phyloP scores from a whole-genome alignment of 2,329 filamentous ascomycete genomes.

The Stagonosporopsis rhizophila region DNA sequence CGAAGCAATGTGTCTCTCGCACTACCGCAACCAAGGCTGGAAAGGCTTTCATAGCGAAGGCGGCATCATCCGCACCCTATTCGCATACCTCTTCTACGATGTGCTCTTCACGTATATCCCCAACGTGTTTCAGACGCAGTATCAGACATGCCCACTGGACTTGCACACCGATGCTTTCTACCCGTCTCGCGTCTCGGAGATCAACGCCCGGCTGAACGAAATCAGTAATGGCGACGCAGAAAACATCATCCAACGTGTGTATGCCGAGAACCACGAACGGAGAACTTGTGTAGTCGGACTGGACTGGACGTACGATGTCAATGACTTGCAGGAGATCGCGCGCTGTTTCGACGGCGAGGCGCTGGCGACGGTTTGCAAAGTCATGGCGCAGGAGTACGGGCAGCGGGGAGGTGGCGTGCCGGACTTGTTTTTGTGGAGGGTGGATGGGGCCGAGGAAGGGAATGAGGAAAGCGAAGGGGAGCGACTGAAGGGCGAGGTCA shows the following conservation, averaged over 20 bases:
- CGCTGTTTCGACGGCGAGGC: constrained; percentile 80
- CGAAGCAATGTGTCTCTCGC: constrained; percentile 90
- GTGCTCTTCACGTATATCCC: constrained; percentile 91
- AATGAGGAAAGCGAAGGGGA: constrained; percentile 25
- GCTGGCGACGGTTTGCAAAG: constrained; percentile 84
- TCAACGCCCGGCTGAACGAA: constrained; percentile 84
- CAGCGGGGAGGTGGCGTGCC: constrained; percentile 87
- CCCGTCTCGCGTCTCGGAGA: constrained; percentile 81
- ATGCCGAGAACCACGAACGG: constrained; percentile 70
- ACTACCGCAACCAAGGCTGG: constrained; percentile 84
- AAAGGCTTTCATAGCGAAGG: constrained; percentile 96
- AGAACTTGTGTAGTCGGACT: constrained; percentile 89
- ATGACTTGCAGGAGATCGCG: constrained; percentile 81
- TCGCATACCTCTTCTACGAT: constrained; percentile 87
- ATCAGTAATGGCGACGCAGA: constrained; percentile 83
- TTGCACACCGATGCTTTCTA: constrained; percentile 94
- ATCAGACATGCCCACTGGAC: constrained; percentile 92
- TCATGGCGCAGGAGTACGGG: constrained; percentile 93
- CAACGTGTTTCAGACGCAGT: constrained; percentile 96
- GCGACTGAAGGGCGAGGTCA: constrained; percentile 63
- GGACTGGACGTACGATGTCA: constrained; percentile 84
- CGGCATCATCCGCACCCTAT: constrained; percentile 86
- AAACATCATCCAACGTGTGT: constrained; percentile 70
- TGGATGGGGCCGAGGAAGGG: constrained; percentile 29
- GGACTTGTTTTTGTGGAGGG: constrained; percentile 88